Percentiles rank a stretch among this genome's conserved stretches.
Conservation (phyloP, 2,329 filamentous ascomycete species). For the Aureobasidium sp. region DNA sequence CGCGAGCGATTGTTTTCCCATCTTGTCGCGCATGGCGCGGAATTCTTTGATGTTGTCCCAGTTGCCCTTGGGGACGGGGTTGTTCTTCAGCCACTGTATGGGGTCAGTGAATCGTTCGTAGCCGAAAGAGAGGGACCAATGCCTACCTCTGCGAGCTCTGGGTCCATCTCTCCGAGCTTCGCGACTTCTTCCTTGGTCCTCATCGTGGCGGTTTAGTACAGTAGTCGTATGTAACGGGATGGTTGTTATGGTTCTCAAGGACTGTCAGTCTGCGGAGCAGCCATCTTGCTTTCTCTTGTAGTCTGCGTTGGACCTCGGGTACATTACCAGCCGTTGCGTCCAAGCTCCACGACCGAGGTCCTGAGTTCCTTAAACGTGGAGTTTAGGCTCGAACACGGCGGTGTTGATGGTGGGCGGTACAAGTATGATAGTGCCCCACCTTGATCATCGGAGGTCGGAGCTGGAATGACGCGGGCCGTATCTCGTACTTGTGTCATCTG, state of each 20-base stretch:
- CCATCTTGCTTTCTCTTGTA: not conserved
- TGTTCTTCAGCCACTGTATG: constrained; percentile 5
- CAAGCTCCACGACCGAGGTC: not conserved
- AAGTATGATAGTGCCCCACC: not conserved
- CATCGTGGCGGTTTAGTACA: not conserved
- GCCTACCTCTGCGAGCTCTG: constrained; percentile 12
- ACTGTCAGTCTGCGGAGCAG: not conserved
- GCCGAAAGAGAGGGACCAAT: too few species aligned
- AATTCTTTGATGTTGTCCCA: constrained; percentile 11
- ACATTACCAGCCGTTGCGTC: not conserved
- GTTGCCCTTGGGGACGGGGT: constrained; percentile 8
- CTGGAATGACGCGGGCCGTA: not conserved
- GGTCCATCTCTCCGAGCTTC: constrained; percentile 12
- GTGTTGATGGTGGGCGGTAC: not conserved
- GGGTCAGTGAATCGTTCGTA: not conserved
- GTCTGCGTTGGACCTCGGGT: not conserved
- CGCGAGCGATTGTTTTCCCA: constrained; percentile 6
- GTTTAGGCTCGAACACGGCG: not conserved
- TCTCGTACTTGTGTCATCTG: not conserved
- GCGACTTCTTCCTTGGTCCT: constrained; percentile 10
- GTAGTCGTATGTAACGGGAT: not conserved
- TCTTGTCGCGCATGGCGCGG: constrained; percentile 4
- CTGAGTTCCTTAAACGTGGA: not conserved
- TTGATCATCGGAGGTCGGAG: not conserved
- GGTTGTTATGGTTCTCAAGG: not conserved